Conservation (phyloP, 768 basidiomycete genomes). For the Mycena maculata region DNA sequence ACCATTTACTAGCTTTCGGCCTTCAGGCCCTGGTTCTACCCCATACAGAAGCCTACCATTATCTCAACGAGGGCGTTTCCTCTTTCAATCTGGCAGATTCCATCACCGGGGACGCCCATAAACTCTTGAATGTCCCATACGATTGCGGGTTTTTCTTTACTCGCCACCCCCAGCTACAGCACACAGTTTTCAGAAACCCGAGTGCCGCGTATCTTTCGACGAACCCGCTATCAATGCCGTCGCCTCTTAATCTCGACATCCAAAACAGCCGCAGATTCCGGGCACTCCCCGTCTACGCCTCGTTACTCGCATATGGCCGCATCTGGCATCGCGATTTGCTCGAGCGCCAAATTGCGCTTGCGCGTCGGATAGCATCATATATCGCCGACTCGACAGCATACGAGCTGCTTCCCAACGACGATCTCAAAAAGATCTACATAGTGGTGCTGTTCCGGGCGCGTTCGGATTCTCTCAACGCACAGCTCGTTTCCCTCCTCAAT, state of each 20-base stretch:
- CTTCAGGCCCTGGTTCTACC: constrained; percentile 29
- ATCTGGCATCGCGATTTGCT: constrained; percentile 26
- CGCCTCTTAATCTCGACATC: constrained; percentile 31
- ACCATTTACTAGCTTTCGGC: constrained; percentile 21
- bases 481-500: constrained; percentile 26
- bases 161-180: constrained; percentile 16
- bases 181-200: constrained; percentile 28
- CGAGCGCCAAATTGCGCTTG: constrained; percentile 28
- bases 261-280: constrained; percentile 35
- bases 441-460: constrained; percentile 33
- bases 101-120: constrained; percentile 31
- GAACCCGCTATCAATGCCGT: constrained; percentile 9
- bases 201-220: constrained; percentile 26
- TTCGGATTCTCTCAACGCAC: constrained; percentile 18
- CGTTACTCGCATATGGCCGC: constrained; percentile 31
- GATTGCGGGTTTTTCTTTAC: constrained; percentile 35
- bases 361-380: constrained; percentile 28
- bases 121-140: constrained; percentile 29
- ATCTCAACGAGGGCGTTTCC: constrained; percentile 14
- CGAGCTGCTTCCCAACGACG: constrained; percentile 28
- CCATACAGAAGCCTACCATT: constrained; percentile 1
- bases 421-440: constrained; percentile 26
- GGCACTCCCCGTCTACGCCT: constrained; percentile 30
- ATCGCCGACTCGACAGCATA: constrained; percentile 25
- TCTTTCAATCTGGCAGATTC: constrained; percentile 29